Evolutionary conservation across 257 asterid species (phyloP).

Genomic region (Solanum raphanifolium): DNA sequence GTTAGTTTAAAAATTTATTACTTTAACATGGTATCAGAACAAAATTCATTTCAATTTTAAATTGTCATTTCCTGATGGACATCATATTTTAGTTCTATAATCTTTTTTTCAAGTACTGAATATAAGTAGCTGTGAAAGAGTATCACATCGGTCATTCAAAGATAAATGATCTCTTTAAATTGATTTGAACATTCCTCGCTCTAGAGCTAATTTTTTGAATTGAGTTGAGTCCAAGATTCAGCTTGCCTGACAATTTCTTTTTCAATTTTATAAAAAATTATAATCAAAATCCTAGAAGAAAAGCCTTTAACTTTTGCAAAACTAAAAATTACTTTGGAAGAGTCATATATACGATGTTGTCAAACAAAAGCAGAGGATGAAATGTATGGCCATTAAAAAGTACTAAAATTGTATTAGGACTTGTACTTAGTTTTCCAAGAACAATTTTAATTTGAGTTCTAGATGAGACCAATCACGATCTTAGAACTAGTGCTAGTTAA

Average conservation of each 20-base stretch:
- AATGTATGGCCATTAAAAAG: neutral
- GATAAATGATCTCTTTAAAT: too few relatives aligned
- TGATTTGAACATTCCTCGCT: neutral
- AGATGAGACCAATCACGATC: neutral
- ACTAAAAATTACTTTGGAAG: neutral
- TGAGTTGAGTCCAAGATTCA: neutral
- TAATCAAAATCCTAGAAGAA: too few relatives aligned
- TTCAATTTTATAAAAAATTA: neutral
- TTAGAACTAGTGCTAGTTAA: neutral
- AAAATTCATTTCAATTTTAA: neutral
- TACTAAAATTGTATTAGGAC: neutral
- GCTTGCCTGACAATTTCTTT: neutral
- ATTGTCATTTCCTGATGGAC: too few relatives aligned
- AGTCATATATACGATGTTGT: neutral
- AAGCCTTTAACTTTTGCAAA: neutral
- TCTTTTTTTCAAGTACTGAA: neutral
- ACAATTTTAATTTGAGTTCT: neutral
- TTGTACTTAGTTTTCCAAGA: neutral
- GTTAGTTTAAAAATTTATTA: neutral
- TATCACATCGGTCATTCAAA: neutral
- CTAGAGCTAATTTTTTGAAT: too few relatives aligned
- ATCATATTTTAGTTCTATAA: too few relatives aligned
- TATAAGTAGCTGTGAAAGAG: neutral
- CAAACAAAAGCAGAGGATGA: neutral
- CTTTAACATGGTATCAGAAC: too few relatives aligned